A percentile compares a stretch with the other conserved stretches of the same genome.
These are phyloP conservation scores for Simplicillium sp. DNA, from an alignment of 2,329 filamentous ascomycete species.

Conservation along the genomic window DNA sequence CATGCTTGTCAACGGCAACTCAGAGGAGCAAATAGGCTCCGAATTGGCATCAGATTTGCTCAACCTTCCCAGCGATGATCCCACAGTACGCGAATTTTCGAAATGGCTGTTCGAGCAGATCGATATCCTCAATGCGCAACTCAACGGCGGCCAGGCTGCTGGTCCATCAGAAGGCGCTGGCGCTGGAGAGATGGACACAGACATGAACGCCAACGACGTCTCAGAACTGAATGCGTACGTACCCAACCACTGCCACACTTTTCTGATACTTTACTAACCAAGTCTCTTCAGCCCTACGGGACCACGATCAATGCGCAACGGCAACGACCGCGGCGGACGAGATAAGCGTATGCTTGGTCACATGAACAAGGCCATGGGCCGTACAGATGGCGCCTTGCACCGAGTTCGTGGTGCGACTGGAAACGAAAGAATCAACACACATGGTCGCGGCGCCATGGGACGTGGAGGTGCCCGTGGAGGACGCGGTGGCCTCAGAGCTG, in stretches of 20 bases:
- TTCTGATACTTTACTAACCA: conserved; percentile 27
- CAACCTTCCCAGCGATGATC: conserved; percentile 71
- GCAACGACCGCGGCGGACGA: conserved; percentile 48
- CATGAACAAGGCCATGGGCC: conserved; percentile 73
- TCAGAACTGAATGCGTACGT: conserved; percentile 52
- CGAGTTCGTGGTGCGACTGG: conserved; percentile 65
- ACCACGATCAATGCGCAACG: conserved; percentile 87
- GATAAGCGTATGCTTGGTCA: conserved; percentile 81
- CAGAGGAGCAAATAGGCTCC: conserved; percentile 75
- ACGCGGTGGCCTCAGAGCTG: conserved; percentile 38
- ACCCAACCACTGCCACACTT: conserved; percentile 1
- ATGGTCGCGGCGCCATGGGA: conserved; percentile 63
- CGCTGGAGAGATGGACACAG: conserved; percentile 50
- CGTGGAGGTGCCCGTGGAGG: conserved; percentile 39
- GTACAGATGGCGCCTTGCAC: conserved; percentile 69
- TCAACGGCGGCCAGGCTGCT: conserved; percentile 39
- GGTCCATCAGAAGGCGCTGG: conserved; percentile 15
- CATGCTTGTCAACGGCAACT: conserved; percentile 94
- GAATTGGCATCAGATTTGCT: conserved; percentile 87
- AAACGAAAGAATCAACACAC: conserved; percentile 72
- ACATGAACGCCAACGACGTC: conserved; percentile 55
- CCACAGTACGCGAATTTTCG: conserved; percentile 73
- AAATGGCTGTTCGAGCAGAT: conserved; percentile 92
- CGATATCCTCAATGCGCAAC: conserved; percentile 52
- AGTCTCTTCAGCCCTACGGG: conserved; percentile 72